Evolutionary conservation across 805 yeast genomes (phyloP).

Genomic region (Yarrowia yakushimensis): DNA sequence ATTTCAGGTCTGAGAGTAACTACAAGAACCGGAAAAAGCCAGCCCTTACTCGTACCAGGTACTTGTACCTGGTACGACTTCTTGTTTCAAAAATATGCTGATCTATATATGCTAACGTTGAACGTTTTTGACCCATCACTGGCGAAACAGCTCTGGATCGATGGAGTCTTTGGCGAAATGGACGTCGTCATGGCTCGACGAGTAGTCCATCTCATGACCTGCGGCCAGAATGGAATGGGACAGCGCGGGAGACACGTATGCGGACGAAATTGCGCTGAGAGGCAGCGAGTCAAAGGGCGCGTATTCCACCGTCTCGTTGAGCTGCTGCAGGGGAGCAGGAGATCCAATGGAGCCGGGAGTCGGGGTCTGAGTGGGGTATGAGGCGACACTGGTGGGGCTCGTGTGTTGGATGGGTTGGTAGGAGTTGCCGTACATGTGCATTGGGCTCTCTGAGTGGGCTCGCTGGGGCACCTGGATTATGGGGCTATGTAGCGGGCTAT

Average conservation of each 20-base stretch:
- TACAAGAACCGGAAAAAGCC: too few species aligned
- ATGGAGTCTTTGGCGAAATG: not conserved
- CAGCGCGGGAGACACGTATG: slow-evolving; percentile 5
- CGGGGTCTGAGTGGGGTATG: slow-evolving; percentile 18
- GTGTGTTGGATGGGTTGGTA: slow-evolving; percentile 6
- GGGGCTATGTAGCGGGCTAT: slow-evolving; percentile 4
- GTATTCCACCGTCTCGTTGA: slow-evolving; percentile 8
- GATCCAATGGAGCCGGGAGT: slow-evolving; percentile 18
- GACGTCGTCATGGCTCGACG: not conserved
- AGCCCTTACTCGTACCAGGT: too few species aligned
- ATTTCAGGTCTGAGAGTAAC: too few species aligned
- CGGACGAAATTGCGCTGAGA: slow-evolving; percentile 1
- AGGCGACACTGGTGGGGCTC: not conserved
- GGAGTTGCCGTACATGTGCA: not conserved
- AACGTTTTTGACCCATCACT: not conserved
- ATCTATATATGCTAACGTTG: not conserved
- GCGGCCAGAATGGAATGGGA: not conserved
- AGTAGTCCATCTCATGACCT: not conserved
- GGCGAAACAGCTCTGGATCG: slow-evolving; percentile 12
- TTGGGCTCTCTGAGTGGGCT: slow-evolving; percentile 11
- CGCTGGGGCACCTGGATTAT: not conserved
- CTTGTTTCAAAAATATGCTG: not conserved
- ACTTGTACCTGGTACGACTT: too few species aligned
- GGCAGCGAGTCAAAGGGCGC: slow-evolving; percentile 14
- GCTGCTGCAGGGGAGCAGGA: slow-evolving; percentile 19